A percentile compares a stretch with the other conserved stretches of the same genome.
Conservation (phyloP, 106 monocot genomes). For the Gastrodia elata region DNA sequence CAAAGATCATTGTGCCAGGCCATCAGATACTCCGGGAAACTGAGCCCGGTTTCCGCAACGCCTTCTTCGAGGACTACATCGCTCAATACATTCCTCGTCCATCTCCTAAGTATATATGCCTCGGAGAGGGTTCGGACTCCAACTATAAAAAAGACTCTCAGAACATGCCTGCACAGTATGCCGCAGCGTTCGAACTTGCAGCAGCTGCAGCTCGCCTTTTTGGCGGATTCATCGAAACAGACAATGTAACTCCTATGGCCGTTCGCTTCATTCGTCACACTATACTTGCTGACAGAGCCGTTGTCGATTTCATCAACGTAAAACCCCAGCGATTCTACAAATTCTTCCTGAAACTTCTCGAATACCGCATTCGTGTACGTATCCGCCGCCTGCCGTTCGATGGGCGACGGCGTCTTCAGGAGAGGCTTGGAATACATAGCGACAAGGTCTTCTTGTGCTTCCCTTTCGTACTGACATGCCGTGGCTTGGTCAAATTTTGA, state of each 20-base stretch:
- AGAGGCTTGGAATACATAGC: slow-evolving; percentile 47
- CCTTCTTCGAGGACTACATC: slow-evolving; percentile 26
- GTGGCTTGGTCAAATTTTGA: slow-evolving; percentile 55
- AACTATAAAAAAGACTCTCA: slow-evolving; percentile 73
- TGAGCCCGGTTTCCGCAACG: slow-evolving; percentile 27
- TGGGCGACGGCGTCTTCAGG: slow-evolving; percentile 70
- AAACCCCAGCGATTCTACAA: slow-evolving; percentile 80
- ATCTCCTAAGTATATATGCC: slow-evolving; percentile 63
- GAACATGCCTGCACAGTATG: slow-evolving; percentile 74
- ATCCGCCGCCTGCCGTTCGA: slow-evolving; percentile 73
- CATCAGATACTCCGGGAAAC: slow-evolving; percentile 44
- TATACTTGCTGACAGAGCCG: slow-evolving; percentile 48
- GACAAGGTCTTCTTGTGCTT: slow-evolving; percentile 61
- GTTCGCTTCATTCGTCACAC: slow-evolving; percentile 58
- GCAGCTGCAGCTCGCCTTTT: slow-evolving; percentile 61
- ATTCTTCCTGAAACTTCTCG: slow-evolving; percentile 83
- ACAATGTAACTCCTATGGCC: slow-evolving; percentile 25
- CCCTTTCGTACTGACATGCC: slow-evolving; percentile 60
- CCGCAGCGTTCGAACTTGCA: slow-evolving; percentile 73
- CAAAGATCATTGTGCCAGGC: slow-evolving; percentile 86
- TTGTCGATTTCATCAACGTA: slow-evolving; percentile 73
- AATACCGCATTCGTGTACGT: slow-evolving; percentile 74
- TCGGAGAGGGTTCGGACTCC: slow-evolving; percentile 58
- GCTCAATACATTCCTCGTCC: slow-evolving; percentile 53
- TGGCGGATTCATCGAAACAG: slow-evolving; percentile 37